Percentiles rank a stretch among this genome's conserved stretches.
Conservation (phyloP, 2,329 filamentous ascomycete species). For the Bipolaris oryzae region DNA sequence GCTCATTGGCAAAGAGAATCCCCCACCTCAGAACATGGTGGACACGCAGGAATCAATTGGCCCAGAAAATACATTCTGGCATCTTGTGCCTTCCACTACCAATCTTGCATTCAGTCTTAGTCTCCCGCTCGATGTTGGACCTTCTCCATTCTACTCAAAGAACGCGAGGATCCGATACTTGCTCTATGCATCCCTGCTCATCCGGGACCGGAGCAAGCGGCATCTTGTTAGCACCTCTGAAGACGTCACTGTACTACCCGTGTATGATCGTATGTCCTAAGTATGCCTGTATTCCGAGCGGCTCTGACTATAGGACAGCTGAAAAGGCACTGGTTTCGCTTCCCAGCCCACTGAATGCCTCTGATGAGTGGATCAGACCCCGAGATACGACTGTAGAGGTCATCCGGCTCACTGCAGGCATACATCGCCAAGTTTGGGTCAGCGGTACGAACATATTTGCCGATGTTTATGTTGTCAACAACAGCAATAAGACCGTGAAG, state of each 20-base stretch:
- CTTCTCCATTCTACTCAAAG: conserved; percentile 60
- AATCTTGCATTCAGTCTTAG: conserved; percentile 60
- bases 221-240: conserved; percentile 58
- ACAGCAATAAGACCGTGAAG: conserved; percentile 56
- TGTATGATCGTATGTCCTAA: conserved; percentile 57
- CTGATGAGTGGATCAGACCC: conserved; percentile 54
- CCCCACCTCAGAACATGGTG: conserved; percentile 58
- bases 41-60: conserved; percentile 50
- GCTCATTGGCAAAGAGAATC: conserved; percentile 57
- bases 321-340: conserved; percentile 62
- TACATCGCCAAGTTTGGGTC: conserved; percentile 65
- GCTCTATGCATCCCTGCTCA: conserved; percentile 55
- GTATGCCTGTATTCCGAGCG: neutral
- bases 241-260: conserved; percentile 58
- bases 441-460: conserved; percentile 62
- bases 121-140: conserved; percentile 60
- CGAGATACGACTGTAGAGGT: conserved; percentile 51
- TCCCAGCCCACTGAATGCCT: conserved; percentile 58
- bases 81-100: conserved; percentile 55
- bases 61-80: conserved; percentile 54
- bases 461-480: conserved; percentile 60
- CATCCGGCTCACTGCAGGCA: conserved; percentile 57
- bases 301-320: conserved; percentile 40
- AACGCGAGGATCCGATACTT: conserved; percentile 59
- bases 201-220: conserved; percentile 56